Evolutionary conservation across 331 rosid genomes (phyloP), one percentile per base, ranked within the genome.

Genomic region (Erythrophleum ivorense): DNA sequence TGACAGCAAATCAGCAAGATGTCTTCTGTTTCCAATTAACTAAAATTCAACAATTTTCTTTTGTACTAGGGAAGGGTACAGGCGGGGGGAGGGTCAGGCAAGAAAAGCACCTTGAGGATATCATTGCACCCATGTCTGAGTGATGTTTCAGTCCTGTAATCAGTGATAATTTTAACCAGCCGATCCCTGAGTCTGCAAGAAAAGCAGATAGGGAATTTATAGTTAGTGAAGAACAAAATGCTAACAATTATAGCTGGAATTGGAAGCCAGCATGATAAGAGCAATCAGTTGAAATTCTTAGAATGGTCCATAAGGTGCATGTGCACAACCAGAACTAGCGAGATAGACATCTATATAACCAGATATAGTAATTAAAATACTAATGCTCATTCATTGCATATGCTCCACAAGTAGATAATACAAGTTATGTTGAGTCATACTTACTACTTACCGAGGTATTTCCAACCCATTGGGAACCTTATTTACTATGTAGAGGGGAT

Each of bases 61-160:
- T 21, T 46, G 9, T 73, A 62, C 68, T 41, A 41, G 2, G 24
- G 19, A 62, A 31, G 41, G 43, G 8, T 31, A 31, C 40, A 62
- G 9, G 68, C 1, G 29, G 41, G 18, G 40, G 18, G 43, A 31
- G 43, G 38, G 34, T 10, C 9, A 50, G 15, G 33, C 14, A 67
- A 80, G 64, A 72, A 76, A 67, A 45, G 38, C 85, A 96, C 99
- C 98, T 94, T 96, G 34, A 96, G 96, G 78, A 96, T 96, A 86
- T 92, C 94, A 83, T 96, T 96, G 87, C 99, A 96, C 62, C 99
- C 99, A 83, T 94, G 97, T 86, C 98, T 87, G 58, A 96, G 92
- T 52, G 97, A 94, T 62, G 98, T 96, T 86, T 96, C 99, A 12
- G 98, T 96, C 87, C 98, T 92, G 87, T 96, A 96, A 86, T 94